Conservation (phyloP, 2,329 filamentous ascomycete genomes). For the Gnomoniopsis sp. region DNA sequence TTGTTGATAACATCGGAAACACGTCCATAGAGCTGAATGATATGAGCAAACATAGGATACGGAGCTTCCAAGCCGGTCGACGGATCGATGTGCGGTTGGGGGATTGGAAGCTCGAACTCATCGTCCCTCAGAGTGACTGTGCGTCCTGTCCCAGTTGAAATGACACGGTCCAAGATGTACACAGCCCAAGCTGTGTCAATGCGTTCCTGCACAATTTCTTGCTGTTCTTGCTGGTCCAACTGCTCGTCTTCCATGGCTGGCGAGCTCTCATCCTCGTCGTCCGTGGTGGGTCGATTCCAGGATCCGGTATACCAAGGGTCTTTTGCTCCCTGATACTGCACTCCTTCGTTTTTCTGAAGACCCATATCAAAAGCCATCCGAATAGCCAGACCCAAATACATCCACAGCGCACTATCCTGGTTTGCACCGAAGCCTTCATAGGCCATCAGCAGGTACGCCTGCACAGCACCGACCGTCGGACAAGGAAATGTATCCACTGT, state of each 20-base stretch:
- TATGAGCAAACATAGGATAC: slow-evolving; percentile 76
- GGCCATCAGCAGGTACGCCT: slow-evolving; percentile 77
- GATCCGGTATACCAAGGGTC: slow-evolving; percentile 47
- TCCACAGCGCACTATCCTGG: slow-evolving; percentile 87
- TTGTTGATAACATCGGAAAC: slow-evolving; percentile 84
- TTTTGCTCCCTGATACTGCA: slow-evolving; percentile 57
- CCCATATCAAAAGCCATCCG: slow-evolving; percentile 79
- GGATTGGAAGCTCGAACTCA: slow-evolving; percentile 78
- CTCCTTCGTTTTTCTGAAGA: slow-evolving; percentile 75
- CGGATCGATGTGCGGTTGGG: slow-evolving; percentile 46
- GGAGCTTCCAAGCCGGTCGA: slow-evolving; percentile 70
- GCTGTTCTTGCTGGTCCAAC: slow-evolving; percentile 49
- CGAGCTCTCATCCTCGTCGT: slow-evolving; percentile 18
- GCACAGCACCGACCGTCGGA: slow-evolving; percentile 78
- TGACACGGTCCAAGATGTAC: slow-evolving; percentile 82
- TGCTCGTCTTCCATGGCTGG: slow-evolving; percentile 25
- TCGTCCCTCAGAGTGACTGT: slow-evolving; percentile 80
- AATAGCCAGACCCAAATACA: slow-evolving; percentile 87
- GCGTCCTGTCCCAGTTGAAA: slow-evolving; percentile 81
- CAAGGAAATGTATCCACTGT: slow-evolving; percentile 81
- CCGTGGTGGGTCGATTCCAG: slow-evolving; percentile 33
- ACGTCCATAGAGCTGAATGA: slow-evolving; percentile 81
- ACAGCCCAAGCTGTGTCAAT: slow-evolving; percentile 89
- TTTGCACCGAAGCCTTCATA: slow-evolving; percentile 88
- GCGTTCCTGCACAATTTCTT: slow-evolving; percentile 72